Conservation (phyloP, 208 protist species). For the Crithidia expoeki region DNA sequence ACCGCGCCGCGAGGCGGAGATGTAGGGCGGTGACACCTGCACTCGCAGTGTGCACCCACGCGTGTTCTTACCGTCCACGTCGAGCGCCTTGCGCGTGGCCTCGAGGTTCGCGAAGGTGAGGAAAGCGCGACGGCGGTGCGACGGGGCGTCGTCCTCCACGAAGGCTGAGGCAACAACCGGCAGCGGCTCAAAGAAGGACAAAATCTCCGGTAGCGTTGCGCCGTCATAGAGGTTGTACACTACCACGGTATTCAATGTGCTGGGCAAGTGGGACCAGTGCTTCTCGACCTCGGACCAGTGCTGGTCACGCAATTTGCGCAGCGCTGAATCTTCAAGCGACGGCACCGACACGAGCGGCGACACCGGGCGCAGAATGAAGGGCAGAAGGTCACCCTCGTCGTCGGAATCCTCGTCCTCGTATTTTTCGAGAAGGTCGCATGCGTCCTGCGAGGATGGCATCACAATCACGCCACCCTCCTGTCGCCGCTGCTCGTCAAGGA, state of each 20-base stretch:
- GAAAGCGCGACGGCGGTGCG: conserved; percentile 67
- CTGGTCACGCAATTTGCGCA: conserved; percentile 74
- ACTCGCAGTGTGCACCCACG: conserved; percentile 79
- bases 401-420: conserved; percentile 91
- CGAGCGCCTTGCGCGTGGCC: conserved; percentile 56
- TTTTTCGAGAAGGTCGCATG: conserved; percentile 80
- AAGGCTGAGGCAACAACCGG: conserved; percentile 42
- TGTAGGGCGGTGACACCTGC: conserved; percentile 84
- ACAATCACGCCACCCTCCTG: conserved; percentile 78
- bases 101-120: conserved; percentile 67
- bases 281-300: conserved; percentile 71
- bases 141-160: conserved; percentile 73
- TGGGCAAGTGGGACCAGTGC: conserved; percentile 77
- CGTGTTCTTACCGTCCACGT: conserved; percentile 82
- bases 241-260: conserved; percentile 72
- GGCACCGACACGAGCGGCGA: conserved; percentile 69
- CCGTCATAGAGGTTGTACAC: conserved; percentile 80
- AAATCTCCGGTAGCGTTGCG: conserved; percentile 63
- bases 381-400: conserved; percentile 81
- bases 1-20: conserved; percentile 64
- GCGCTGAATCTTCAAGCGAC: conserved; percentile 74
- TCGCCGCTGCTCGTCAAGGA: conserved; percentile 68
- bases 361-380: conserved; percentile 82
- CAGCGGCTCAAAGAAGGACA: conserved; percentile 54
- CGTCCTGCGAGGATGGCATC: conserved; percentile 80